A percentile compares a stretch with the other conserved stretches of the same genome.
phyloP scores from a whole-genome alignment of 2,329 filamentous ascomycete species.

The Trichocomaceae sp. region DNA sequence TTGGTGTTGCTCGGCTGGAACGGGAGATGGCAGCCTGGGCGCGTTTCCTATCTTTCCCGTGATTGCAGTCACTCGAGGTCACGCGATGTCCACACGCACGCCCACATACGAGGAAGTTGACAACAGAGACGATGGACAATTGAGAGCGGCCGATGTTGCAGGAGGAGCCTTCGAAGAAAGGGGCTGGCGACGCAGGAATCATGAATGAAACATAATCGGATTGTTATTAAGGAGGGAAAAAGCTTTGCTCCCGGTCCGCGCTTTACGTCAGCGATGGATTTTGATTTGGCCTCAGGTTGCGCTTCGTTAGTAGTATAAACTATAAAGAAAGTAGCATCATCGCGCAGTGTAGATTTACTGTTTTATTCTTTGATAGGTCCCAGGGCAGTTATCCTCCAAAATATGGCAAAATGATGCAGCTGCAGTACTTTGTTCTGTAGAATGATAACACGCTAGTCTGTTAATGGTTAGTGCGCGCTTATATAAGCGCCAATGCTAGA shows the following conservation, averaged over 20 bases:
- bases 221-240: neutral
- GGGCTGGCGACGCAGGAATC: neutral
- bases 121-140: neutral
- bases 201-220: neutral
- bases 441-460: neutral
- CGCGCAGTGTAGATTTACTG: too few relatives aligned
- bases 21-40: neutral
- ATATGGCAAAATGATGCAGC: neutral
- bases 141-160: neutral
- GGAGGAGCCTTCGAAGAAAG: slow-evolving; percentile 14
- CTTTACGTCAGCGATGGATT: slow-evolving; percentile 4
- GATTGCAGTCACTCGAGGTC: neutral
- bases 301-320: too few relatives aligned
- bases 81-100: neutral
- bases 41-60: slow-evolving; percentile 12
- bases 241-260: slow-evolving; percentile 1
- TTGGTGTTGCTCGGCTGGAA: neutral
- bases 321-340: too few relatives aligned
- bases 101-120: neutral
- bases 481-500: neutral
- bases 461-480: neutral
- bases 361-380: too few relatives aligned
- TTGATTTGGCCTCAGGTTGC: too few relatives aligned
- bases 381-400: neutral
- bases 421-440: neutral